Evolutionary conservation across 2,329 filamentous ascomycete genomes (phyloP).

Genomic region (Chaetomiaceae sp.): DNA sequence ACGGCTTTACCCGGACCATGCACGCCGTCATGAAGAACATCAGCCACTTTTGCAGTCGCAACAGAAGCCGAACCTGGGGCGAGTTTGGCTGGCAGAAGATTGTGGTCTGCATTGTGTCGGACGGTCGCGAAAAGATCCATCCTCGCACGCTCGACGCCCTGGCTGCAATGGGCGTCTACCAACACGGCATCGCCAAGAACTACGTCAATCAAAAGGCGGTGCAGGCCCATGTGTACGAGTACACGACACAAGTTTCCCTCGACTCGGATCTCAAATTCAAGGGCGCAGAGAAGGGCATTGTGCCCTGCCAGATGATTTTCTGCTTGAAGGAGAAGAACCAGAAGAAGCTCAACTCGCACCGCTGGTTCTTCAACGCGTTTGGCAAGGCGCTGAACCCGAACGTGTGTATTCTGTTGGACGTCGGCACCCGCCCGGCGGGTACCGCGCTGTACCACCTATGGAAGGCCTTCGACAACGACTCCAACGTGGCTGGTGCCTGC

Average conservation of each 20-base stretch:
- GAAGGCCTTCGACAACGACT: slow-evolving; percentile 98
- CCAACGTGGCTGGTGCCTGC: slow-evolving; percentile 92
- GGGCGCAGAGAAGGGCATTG: slow-evolving; percentile 96
- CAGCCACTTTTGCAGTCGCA: slow-evolving; percentile 87
- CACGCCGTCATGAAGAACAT: slow-evolving; percentile 99
- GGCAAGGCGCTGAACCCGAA: slow-evolving; percentile 89
- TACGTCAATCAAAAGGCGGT: slow-evolving; percentile 94
- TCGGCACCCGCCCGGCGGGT: slow-evolving; percentile 82
- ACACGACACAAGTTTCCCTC: slow-evolving; percentile 94
- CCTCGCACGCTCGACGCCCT: slow-evolving; percentile 88
- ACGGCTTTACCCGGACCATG: slow-evolving; percentile 95
- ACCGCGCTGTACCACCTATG: slow-evolving; percentile 96
- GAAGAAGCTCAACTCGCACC: slow-evolving; percentile 96
- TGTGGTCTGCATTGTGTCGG: slow-evolving; percentile 92
- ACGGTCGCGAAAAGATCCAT: slow-evolving; percentile 85
- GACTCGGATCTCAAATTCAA: slow-evolving; percentile 97
- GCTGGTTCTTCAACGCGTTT: slow-evolving; percentile 99
- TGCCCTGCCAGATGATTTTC: slow-evolving; percentile 97
- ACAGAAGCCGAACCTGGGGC: slow-evolving; percentile 91
- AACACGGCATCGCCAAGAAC: slow-evolving; percentile 98
- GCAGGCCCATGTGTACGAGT: slow-evolving; percentile 96
- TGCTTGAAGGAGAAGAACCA: slow-evolving; percentile 97
- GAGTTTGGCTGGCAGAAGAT: slow-evolving; percentile 99
- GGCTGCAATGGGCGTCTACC: slow-evolving; percentile 95
- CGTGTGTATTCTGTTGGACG: slow-evolving; percentile 92